Percentiles rank a stretch among this genome's conserved stretches.
Conservation (phyloP, 495 filamentous ascomycete genomes). For the Xylaria curta region DNA sequence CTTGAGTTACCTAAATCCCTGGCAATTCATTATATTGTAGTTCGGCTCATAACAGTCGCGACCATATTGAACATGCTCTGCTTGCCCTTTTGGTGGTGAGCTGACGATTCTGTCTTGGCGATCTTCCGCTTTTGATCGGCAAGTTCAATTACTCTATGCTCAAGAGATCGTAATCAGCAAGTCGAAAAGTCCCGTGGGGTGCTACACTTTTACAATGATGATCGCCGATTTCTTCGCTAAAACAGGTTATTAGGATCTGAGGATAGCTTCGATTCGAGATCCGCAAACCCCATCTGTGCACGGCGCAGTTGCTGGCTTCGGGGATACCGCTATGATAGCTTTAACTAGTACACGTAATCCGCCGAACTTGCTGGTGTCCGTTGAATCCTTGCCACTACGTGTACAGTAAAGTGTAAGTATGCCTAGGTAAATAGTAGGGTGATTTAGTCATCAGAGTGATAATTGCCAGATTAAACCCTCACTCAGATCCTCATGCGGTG, state of each 20-base stretch:
- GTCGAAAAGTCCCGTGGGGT: conserved; percentile 1
- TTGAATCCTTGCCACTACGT: not conserved
- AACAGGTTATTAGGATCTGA: conserved; percentile 17
- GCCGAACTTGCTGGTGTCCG: not conserved
- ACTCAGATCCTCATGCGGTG: not conserved
- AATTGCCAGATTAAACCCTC: not conserved
- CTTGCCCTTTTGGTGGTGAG: not conserved
- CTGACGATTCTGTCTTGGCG: not conserved
- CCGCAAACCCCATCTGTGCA: conserved; percentile 1
- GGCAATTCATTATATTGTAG: not conserved
- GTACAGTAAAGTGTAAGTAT: not conserved
- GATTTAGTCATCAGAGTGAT: not conserved
- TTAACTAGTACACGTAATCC: not conserved
- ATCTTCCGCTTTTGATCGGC: conserved; percentile 22
- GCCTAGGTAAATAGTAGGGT: not conserved
- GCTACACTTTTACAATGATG: conserved; percentile 8
- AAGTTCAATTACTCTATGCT: not conserved
- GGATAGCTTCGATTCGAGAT: conserved; percentile 23
- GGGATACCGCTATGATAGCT: not conserved
- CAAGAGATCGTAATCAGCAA: conserved; percentile 9
- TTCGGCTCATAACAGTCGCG: not conserved
- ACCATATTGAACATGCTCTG: not conserved
- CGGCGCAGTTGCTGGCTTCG: conserved; percentile 7
- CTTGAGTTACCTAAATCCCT: not conserved
- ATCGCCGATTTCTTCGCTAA: conserved; percentile 1